Percentiles rank a stretch among this genome's conserved stretches.
phyloP scores from a whole-genome alignment of 176 grass and related monocot genomes.

The Musa troglodytarum region DNA sequence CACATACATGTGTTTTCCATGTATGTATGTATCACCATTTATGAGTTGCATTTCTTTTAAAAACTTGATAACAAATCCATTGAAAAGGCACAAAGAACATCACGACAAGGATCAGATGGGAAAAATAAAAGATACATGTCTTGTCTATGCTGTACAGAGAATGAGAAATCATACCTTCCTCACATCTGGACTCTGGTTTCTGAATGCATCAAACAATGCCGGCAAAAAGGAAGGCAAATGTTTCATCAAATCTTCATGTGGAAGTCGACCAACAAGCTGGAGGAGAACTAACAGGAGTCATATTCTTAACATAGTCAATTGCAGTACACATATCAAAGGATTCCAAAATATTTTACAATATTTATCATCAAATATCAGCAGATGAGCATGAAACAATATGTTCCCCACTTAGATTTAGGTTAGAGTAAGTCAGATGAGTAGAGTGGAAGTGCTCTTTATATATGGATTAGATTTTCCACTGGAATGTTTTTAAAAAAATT shows the following conservation, averaged over 20 bases:
- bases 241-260: slow-evolving; percentile 79
- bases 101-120: neutral
- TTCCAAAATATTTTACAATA: neutral
- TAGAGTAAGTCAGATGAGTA: no score
- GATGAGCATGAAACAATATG: no score
- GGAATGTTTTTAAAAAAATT: no score
- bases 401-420: no score
- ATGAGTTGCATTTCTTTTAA: neutral
- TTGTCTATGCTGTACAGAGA: neutral
- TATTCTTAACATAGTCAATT: neutral
- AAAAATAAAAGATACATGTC: neutral
- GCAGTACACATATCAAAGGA: neutral
- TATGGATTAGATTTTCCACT: no score
- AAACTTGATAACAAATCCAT: neutral
- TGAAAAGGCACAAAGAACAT: neutral
- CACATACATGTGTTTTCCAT: no score
- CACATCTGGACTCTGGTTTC: slow-evolving; percentile 89
- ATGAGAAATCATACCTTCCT: slow-evolving; percentile 49
- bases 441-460: no score
- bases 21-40: no score
- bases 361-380: no score
- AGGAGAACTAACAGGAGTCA: neutral
- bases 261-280: slow-evolving; percentile 80
- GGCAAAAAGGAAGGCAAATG: slow-evolving; percentile 89
- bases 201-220: slow-evolving; percentile 85